These are phyloP conservation scores for Monosporozyma siamensis DNA, from an alignment of 805 yeast species.

Conservation along the genomic window DNA sequence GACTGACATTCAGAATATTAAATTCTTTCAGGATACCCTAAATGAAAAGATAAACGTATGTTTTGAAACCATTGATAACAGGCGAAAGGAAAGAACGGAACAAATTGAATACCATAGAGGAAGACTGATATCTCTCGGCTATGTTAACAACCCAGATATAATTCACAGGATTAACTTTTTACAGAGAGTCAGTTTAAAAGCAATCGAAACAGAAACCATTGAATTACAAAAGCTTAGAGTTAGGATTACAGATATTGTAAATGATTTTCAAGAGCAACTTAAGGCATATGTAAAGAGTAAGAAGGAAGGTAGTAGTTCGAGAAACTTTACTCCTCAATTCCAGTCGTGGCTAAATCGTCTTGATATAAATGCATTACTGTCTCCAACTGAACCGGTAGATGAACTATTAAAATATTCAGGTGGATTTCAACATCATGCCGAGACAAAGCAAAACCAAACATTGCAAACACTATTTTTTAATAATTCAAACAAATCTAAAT, in stretches of 20 bases:
- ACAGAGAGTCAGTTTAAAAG: slow-evolving; percentile 26
- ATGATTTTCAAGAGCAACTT: slow-evolving; percentile 23
- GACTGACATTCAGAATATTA: slow-evolving; percentile 15
- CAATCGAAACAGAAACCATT: slow-evolving; percentile 26
- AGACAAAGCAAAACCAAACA: neutral
- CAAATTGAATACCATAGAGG: slow-evolving; percentile 21
- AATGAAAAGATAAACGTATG: slow-evolving; percentile 20
- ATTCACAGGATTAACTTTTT: slow-evolving; percentile 17
- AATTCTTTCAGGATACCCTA: slow-evolving; percentile 17
- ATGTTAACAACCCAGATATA: slow-evolving; percentile 14
- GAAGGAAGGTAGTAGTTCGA: slow-evolving; percentile 10
- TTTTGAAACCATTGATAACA: slow-evolving; percentile 18
- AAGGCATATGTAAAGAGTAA: slow-evolving; percentile 15
- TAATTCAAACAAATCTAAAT: slow-evolving; percentile 5
- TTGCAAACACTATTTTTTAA: neutral
- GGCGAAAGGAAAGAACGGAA: slow-evolving; percentile 18
- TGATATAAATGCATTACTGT: slow-evolving; percentile 17
- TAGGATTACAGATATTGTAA: slow-evolving; percentile 18
- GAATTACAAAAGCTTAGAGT: slow-evolving; percentile 22
- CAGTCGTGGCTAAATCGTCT: slow-evolving; percentile 18
- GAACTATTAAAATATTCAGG: slow-evolving; percentile 14
- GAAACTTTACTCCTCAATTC: slow-evolving; percentile 21
- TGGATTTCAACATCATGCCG: neutral
- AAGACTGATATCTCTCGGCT: slow-evolving; percentile 13
- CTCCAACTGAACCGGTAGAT: slow-evolving; percentile 13